Evolutionary conservation across 176 grass and related monocot genomes (phyloP).

Genomic region (Echinochloa phyllopogon): DNA sequence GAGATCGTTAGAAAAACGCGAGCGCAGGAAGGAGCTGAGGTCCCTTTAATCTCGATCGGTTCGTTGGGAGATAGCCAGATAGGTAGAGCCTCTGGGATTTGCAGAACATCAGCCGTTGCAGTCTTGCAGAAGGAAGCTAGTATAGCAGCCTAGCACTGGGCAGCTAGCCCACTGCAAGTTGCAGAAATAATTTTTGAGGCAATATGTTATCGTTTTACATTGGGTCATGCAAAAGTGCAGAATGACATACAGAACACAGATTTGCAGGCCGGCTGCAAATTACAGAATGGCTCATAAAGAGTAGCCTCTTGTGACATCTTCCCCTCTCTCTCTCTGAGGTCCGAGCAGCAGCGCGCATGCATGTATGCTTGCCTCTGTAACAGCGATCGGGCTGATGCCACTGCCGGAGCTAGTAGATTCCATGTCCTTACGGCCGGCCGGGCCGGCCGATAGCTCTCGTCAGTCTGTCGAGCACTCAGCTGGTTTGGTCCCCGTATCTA

Average conservation of each 20-base stretch:
- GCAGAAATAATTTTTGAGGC: constrained; percentile 4
- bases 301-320: background rate
- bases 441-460: constrained; percentile 23
- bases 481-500: constrained; percentile 48
- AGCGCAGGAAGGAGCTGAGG: background rate
- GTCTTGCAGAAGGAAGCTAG: background rate
- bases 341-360: background rate
- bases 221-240: background rate
- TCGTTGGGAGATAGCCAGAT: background rate
- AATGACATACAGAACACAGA: background rate
- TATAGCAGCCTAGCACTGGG: background rate
- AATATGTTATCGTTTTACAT: too few species aligned
- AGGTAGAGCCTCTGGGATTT: background rate
- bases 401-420: constrained; percentile 50
- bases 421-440: constrained; percentile 25
- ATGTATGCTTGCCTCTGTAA: background rate
- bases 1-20: background rate
- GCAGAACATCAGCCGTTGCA: background rate
- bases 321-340: background rate
- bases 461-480: background rate
- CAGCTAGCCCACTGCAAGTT: background rate
- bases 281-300: background rate
- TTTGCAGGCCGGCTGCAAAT: background rate
- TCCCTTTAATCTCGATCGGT: too few species aligned
- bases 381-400: constrained; percentile 11